phyloP scores from a whole-genome alignment of 2,329 filamentous ascomycete genomes.

The Aspergillus quadricinctus region DNA sequence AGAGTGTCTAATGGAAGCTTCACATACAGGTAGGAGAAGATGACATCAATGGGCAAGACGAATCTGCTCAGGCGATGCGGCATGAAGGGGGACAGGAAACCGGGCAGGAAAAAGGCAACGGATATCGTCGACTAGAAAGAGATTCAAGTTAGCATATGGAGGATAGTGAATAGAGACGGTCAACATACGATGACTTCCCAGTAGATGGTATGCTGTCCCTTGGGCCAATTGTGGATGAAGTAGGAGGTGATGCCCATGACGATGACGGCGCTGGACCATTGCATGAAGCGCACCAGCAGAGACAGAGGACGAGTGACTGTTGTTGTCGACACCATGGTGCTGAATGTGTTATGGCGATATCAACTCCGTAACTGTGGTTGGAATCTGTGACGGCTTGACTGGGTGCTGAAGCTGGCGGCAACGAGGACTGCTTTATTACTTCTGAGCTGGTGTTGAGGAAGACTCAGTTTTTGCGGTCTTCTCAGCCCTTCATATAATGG shows the following conservation, averaged over 20 bases:
- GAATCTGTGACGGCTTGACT: too few species aligned
- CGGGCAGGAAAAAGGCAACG: not conserved
- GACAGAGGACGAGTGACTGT: not conserved
- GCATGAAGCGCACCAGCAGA: slow-evolving; percentile 7
- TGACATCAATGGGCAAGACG: not conserved
- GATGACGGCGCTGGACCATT: slow-evolving; percentile 21
- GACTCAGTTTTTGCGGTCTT: too few species aligned
- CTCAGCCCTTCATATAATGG: too few species aligned
- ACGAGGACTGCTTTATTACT: too few species aligned
- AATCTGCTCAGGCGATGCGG: not conserved
- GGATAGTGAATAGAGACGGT: not conserved
- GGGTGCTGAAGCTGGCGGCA: too few species aligned
- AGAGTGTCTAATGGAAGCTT: not conserved
- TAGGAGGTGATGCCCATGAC: slow-evolving; percentile 21
- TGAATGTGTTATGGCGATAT: not conserved
- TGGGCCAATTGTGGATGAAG: slow-evolving; percentile 15
- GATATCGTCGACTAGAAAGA: not conserved
- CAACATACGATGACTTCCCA: slow-evolving; percentile 21
- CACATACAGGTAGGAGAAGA: not conserved
- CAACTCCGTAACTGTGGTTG: not conserved
- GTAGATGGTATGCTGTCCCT: slow-evolving; percentile 18
- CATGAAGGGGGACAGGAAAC: not conserved
- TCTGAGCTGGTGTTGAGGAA: too few species aligned
- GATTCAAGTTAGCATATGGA: not conserved
- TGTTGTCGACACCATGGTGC: not conserved